Evolutionary conservation across 2,329 filamentous ascomycete genomes (phyloP), one percentile per base, ranked within the genome.

Genomic region (Blastomyces silverae): DNA sequence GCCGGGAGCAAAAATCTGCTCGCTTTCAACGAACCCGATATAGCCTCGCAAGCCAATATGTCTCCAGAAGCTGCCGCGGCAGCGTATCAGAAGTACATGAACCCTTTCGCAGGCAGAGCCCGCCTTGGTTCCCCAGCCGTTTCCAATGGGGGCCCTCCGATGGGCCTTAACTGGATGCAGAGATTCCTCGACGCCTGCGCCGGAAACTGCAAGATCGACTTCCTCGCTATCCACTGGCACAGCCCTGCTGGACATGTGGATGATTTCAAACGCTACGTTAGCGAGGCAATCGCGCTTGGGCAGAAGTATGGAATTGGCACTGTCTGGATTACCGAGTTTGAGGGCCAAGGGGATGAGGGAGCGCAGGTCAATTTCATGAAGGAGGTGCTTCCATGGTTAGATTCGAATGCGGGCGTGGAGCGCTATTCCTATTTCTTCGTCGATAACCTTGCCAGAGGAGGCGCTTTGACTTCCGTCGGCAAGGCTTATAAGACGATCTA

Each of bases 11-110:
- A 67, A 34, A 75, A 78, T 66, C 71, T 80, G 44, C 68, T 81
- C 57, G 76, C 74, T 46, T 80, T 81, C 74, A 81, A 81, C 71
- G 79, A 81, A 68, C 79, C 79, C 34, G 79, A 81, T 68, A 71
- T 73, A 11, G 11, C 66, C 63, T 67, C 67, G 2, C 79, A 80
- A 69, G 71, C 79, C 58, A 70, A 71, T 68, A 77, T 81, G 70
- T 68, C 71, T 50, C 73, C 77, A 22, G 44, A 68, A 10, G 73
- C 75, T 7, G 79, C 79, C 39, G 78, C 74, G 39, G 53, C 64
- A 20, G 69, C 70, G 65, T 79, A 79, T 71, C 68, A 70, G 65
- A 64, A 73, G 37, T 75, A 77, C 70, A 77, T 80, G 70, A 75
- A 74, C 39, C 75, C 75, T 1, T 75, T 72, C 55, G 66, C 71